Percentiles rank a stretch among this genome's conserved stretches.
phyloP scores from a whole-genome alignment of 495 filamentous ascomycete species.

The Cercophora sp. region DNA sequence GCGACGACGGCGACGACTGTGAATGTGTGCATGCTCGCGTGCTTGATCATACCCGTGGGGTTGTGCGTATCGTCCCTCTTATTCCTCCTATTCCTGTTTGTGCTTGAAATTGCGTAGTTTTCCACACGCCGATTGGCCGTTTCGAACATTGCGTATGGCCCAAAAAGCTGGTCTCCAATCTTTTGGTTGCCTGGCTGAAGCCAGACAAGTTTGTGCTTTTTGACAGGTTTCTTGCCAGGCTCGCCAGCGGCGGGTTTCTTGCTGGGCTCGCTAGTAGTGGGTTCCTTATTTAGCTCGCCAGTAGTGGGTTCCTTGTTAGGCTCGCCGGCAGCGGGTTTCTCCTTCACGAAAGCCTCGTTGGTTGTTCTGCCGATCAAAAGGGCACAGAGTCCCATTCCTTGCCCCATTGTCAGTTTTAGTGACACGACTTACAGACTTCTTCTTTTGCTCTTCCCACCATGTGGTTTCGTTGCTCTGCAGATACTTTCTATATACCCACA shows the following conservation, averaged over 20 bases:
- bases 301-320: background rate
- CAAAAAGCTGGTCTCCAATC: background rate
- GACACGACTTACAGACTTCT: too few relatives aligned
- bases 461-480: background rate
- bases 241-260: too few relatives aligned
- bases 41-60: background rate
- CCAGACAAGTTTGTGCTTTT: background rate
- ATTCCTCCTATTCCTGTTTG: background rate
- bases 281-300: background rate
- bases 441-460: too few relatives aligned
- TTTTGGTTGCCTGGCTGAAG: background rate
- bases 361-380: too few relatives aligned
- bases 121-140: too few relatives aligned
- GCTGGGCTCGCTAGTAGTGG: background rate
- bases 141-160: too few relatives aligned
- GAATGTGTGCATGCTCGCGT: background rate
- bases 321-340: background rate
- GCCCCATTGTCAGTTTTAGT: too few relatives aligned
- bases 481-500: too few relatives aligned
- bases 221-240: too few relatives aligned
- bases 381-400: too few relatives aligned
- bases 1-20: background rate
- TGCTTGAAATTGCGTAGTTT: background rate
- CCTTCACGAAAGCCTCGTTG: too few relatives aligned
- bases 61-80: background rate